These are phyloP conservation scores for Gillenia trifoliata DNA, from an alignment of 306 rosid genomes.

Conservation along the genomic window DNA sequence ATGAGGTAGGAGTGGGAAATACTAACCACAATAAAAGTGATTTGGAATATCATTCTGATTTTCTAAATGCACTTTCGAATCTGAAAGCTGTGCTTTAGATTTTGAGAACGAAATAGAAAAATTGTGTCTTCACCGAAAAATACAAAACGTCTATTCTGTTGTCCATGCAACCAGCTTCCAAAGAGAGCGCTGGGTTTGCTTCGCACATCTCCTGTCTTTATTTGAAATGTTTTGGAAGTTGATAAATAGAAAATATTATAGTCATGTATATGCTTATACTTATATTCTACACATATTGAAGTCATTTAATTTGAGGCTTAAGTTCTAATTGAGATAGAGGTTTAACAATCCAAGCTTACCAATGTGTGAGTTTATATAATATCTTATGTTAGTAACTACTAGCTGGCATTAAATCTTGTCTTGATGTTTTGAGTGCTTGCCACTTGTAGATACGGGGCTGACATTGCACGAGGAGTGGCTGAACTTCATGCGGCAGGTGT, in stretches of 20 bases:
- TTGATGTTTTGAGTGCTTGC: constrained; percentile 31
- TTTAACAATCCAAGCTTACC: neutral
- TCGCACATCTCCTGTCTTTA: neutral
- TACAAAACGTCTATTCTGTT: neutral
- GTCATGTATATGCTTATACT: neutral
- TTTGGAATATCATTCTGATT: neutral
- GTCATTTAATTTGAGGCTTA: neutral
- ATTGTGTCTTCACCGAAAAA: neutral
- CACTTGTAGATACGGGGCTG: constrained; percentile 83
- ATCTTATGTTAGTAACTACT: neutral
- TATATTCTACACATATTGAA: neutral
- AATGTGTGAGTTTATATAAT: neutral
- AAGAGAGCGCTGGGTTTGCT: neutral
- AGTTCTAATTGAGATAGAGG: neutral
- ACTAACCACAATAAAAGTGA: neutral
- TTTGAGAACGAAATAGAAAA: neutral
- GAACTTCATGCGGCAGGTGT: constrained; percentile 98
- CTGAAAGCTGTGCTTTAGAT: neutral
- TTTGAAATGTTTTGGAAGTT: neutral
- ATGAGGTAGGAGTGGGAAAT: neutral
- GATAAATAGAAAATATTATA: neutral
- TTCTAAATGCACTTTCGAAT: neutral
- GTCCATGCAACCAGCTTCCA: neutral
- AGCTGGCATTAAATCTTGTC: constrained; percentile 1
- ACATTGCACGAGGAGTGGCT: constrained; percentile 94